Percentiles rank a stretch among this genome's conserved stretches.
These are phyloP conservation scores for Limnanthes douglasii DNA, from an alignment of 345 rosid genomes.

Conservation along the genomic window DNA sequence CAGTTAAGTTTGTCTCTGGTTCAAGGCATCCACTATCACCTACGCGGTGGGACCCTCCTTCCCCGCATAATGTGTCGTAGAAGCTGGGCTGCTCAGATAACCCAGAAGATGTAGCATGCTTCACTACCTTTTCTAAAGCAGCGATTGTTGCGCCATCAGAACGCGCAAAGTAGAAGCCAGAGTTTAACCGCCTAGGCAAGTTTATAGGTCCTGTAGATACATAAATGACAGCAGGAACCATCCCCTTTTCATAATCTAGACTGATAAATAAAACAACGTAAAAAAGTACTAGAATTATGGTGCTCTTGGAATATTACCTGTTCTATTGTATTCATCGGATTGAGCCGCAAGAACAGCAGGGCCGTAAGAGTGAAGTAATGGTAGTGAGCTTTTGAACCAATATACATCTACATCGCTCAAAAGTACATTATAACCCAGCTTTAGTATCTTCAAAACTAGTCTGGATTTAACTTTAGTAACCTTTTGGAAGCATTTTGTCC, in stretches of 20 bases:
- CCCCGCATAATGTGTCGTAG: slow-evolving; percentile 82
- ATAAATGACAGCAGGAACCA: slow-evolving; percentile 1
- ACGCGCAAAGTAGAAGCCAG: slow-evolving; percentile 75
- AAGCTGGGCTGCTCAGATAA: slow-evolving; percentile 92
- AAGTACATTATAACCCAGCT: slow-evolving; percentile 80
- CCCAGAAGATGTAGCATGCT: slow-evolving; percentile 64
- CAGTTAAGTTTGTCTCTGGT: slow-evolving; percentile 48
- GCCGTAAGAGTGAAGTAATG: slow-evolving; percentile 46
- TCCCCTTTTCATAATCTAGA: too few relatives aligned
- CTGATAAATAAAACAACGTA: too few relatives aligned
- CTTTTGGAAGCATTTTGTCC: slow-evolving; percentile 81
- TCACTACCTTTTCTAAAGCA: slow-evolving; percentile 81
- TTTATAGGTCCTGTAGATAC: slow-evolving; percentile 50
- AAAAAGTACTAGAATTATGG: too few relatives aligned
- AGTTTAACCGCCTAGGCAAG: slow-evolving; percentile 75
- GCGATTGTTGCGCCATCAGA: slow-evolving; percentile 44
- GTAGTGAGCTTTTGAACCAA: slow-evolving; percentile 78
- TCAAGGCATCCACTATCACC: slow-evolving; percentile 50
- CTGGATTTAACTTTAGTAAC: slow-evolving; percentile 93
- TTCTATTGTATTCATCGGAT: slow-evolving; percentile 69
- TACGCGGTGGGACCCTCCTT: slow-evolving; percentile 43
- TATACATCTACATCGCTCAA: slow-evolving; percentile 82
- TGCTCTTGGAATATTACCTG: slow-evolving; percentile 26
- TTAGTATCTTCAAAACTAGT: slow-evolving; percentile 61
- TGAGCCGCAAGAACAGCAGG: slow-evolving; percentile 68